phyloP scores from a whole-genome alignment of 2,329 filamentous ascomycete genomes.

The Biscogniauxia sp. region DNA sequence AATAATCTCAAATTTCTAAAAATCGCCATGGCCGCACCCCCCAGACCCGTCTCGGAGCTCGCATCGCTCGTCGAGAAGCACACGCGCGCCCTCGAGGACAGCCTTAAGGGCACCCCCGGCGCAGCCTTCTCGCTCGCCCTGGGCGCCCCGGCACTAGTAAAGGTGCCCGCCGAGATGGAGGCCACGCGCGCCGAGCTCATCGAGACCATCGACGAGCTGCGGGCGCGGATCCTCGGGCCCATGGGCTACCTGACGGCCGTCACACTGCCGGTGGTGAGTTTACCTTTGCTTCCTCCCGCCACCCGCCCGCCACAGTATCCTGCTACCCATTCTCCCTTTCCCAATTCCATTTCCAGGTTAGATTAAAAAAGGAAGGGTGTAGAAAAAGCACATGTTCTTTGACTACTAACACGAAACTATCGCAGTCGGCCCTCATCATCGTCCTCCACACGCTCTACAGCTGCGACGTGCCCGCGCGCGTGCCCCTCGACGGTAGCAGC shows the following conservation, averaged over 20 bases:
- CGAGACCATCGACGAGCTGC: constrained; percentile 26
- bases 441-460: constrained; percentile 22
- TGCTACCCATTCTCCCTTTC: not conserved
- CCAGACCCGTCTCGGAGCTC: constrained; percentile 24
- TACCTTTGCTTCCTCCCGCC: not conserved
- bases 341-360: no score
- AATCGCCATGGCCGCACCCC: constrained; percentile 17
- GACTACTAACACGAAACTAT: constrained; percentile 1
- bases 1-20: not conserved
- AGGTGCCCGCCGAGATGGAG: constrained; percentile 15
- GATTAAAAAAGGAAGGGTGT: no score
- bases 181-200: constrained; percentile 16
- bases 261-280: constrained; percentile 17
- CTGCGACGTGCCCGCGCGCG: constrained; percentile 22
- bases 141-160: constrained; percentile 11
- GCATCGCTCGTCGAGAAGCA: constrained; percentile 21
- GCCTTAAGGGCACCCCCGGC: constrained; percentile 16
- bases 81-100: constrained; percentile 17
- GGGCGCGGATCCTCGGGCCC: constrained; percentile 21
- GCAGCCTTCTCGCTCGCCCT: constrained; percentile 23
- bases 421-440: constrained; percentile 16
- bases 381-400: no score
- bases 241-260: constrained; percentile 17
- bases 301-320: no score
- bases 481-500: constrained; percentile 13